Evolutionary conservation across 768 basidiomycete genomes (phyloP).

Genomic region (Lyophyllum semitale): DNA sequence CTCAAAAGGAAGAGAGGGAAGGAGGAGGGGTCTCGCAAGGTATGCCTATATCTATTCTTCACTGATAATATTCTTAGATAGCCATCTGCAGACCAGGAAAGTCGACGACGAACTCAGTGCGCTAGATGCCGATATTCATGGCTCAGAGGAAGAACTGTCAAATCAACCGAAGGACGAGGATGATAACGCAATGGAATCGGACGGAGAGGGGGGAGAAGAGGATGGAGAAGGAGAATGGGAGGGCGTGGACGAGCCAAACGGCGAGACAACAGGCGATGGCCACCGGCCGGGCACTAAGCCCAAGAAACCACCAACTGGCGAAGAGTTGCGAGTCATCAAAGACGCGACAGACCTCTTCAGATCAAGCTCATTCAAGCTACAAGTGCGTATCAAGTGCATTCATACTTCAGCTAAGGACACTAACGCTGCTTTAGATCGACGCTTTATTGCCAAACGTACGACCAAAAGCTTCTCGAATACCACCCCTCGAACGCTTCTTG

Average conservation of each 20-base stretch:
- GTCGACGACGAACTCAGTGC: conserved; percentile 6
- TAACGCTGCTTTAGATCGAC: conserved; percentile 58
- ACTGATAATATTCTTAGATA: not conserved
- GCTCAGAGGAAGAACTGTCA: conserved; percentile 11
- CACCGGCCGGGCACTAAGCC: conserved; percentile 28
- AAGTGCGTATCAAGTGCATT: conserved; percentile 45
- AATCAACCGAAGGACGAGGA: conserved; percentile 3
- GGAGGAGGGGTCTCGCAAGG: conserved; percentile 22
- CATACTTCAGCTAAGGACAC: not conserved
- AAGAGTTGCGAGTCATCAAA: conserved; percentile 71
- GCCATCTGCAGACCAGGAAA: conserved; percentile 11
- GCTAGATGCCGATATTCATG: not conserved
- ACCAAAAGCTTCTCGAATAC: conserved; percentile 57
- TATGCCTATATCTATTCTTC: conserved; percentile 4
- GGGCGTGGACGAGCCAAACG: conserved; percentile 20
- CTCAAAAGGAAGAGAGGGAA: conserved; percentile 30
- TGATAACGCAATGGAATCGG: conserved; percentile 9
- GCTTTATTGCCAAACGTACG: conserved; percentile 76
- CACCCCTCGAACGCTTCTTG: conserved; percentile 70
- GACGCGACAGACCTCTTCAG: conserved; percentile 75
- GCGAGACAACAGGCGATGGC: conserved; percentile 1
- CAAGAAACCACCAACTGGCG: conserved; percentile 63
- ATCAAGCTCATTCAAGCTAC: conserved; percentile 83
- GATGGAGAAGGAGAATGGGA: conserved; percentile 30
- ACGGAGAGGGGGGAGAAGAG: conserved; percentile 10